phyloP scores from a whole-genome alignment of 805 yeast species.

The Saccharomyces mikatae region DNA sequence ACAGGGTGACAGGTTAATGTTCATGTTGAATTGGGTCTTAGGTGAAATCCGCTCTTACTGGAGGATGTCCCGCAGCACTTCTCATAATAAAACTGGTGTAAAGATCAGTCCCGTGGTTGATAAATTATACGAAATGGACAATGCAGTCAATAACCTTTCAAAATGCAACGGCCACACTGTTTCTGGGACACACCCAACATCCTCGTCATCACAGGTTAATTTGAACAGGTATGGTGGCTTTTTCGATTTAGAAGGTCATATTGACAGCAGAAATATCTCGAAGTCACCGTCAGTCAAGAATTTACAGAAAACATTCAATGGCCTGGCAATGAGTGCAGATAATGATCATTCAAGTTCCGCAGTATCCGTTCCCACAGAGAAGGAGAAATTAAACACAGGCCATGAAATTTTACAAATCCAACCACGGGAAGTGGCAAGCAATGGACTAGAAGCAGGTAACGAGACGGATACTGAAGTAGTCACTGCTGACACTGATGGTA shows the following conservation, averaged over 20 bases:
- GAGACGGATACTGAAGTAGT: not conserved
- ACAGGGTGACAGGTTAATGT: constrained; percentile 72
- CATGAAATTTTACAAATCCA: constrained; percentile 19
- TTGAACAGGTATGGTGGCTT: constrained; percentile 10
- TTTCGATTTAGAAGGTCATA: constrained; percentile 22
- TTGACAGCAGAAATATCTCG: constrained; percentile 23
- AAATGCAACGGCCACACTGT: not conserved
- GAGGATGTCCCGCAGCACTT: constrained; percentile 15
- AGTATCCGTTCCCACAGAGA: constrained; percentile 19
- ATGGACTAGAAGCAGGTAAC: not conserved
- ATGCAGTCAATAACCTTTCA: constrained; percentile 18
- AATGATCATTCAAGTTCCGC: constrained; percentile 16
- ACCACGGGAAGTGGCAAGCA: constrained; percentile 6
- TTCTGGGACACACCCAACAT: not conserved
- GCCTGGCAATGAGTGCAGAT: constrained; percentile 6
- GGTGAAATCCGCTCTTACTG: constrained; percentile 47
- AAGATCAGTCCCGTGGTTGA: constrained; percentile 25
- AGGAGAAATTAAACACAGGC: constrained; percentile 25
- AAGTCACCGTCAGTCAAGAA: constrained; percentile 13
- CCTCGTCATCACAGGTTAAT: not conserved
- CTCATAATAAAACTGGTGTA: constrained; percentile 12
- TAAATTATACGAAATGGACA: constrained; percentile 31
- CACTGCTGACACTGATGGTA: constrained; percentile 5
- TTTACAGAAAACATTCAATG: constrained; percentile 14
- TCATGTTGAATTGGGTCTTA: constrained; percentile 63